A percentile compares a stretch with the other conserved stretches of the same genome.
Evolutionary conservation across 1,284 basidiomycete genomes (phyloP).

Genomic region (Ustilago crameri): DNA sequence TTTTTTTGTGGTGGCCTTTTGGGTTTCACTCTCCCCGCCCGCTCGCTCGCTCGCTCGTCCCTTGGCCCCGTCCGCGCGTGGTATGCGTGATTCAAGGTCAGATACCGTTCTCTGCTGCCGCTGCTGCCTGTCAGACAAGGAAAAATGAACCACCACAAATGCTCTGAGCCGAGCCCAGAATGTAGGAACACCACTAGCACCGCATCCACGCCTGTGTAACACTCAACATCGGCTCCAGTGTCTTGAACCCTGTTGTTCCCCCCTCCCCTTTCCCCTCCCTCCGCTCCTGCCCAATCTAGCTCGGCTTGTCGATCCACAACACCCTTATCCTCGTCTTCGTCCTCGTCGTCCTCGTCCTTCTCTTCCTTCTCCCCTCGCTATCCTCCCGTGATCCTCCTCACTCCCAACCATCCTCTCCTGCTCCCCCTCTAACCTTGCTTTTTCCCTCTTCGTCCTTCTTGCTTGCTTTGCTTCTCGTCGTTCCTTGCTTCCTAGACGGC

Average conservation of each 20-base stretch:
- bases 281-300: neutral
- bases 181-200: too few species aligned
- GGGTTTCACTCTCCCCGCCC: neutral
- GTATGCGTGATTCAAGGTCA: too few species aligned
- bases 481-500: neutral
- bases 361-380: neutral
- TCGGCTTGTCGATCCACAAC: neutral
- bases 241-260: neutral
- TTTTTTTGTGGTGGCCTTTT: too few species aligned
- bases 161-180: too few species aligned
- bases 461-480: neutral
- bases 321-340: neutral
- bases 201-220: neutral
- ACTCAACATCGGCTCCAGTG: neutral
- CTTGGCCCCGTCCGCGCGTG: too few species aligned
- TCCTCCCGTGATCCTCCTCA: neutral
- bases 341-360: neutral
- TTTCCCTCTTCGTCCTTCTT: neutral
- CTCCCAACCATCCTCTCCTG: neutral
- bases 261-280: too few species aligned
- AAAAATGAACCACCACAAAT: too few species aligned
- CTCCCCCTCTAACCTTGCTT: neutral
- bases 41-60: too few species aligned
- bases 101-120: too few species aligned
- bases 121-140: constrained; percentile 3